Evolutionary conservation across 1,139 yeast genomes (phyloP).

Genomic region (Suhomyces wounanorum): DNA sequence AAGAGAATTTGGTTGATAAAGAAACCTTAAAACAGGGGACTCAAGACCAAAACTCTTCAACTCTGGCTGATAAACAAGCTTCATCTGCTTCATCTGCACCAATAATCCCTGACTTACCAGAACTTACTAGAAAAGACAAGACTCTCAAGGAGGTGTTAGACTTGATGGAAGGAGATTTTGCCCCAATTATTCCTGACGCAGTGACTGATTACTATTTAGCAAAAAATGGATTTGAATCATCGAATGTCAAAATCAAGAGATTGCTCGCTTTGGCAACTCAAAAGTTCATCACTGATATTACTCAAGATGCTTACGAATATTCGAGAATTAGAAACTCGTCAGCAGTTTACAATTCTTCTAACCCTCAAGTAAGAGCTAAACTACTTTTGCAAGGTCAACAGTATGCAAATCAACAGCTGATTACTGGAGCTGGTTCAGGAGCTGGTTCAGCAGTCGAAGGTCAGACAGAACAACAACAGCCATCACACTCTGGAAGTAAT

Average conservation of each 20-base stretch:
- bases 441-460: conserved; percentile 44
- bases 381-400: conserved; percentile 73
- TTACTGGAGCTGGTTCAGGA: conserved; percentile 40
- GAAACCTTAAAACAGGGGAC: background rate
- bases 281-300: conserved; percentile 89
- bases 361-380: conserved; percentile 85
- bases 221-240: conserved; percentile 83
- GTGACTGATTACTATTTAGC: conserved; percentile 94
- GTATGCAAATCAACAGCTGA: conserved; percentile 47
- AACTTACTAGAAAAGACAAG: conserved; percentile 79
- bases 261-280: conserved; percentile 93
- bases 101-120: conserved; percentile 57
- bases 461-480: conserved; percentile 34
- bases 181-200: conserved; percentile 96
- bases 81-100: conserved; percentile 14
- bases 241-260: conserved; percentile 79
- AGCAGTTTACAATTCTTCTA: conserved; percentile 78
- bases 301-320: conserved; percentile 95
- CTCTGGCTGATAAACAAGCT: conserved; percentile 1
- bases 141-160: conserved; percentile 82
- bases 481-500: conserved; percentile 36
- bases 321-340: conserved; percentile 85
- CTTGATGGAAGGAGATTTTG: conserved; percentile 84
- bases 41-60: background rate
- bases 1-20: conserved; percentile 9